Evolutionary conservation across 495 filamentous ascomycete species (phyloP), one percentile per base, ranked within the genome.

Genomic region (Xylaria longipes): DNA sequence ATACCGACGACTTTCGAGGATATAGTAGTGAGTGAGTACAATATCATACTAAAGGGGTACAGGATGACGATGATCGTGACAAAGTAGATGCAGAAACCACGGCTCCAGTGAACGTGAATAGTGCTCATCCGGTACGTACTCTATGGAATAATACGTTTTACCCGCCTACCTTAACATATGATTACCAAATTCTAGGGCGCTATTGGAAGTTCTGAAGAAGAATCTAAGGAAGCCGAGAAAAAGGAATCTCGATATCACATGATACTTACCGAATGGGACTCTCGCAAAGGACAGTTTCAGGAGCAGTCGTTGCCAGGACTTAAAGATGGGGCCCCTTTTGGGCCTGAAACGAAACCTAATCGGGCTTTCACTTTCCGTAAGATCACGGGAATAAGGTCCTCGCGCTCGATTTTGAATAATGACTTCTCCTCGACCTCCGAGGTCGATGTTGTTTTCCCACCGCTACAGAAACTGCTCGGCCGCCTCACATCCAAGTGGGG

Each of bases 401-500:
- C 22, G 0, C 58, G 37, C 58, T n/a, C n/a, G 11, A 14, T 4
- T 15, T 6, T 27, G 14, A n/a, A 43, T 0, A 37, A 11, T 27
- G 37, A 62, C 7, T 27, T 25, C n/a, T 62, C 33, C 33, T 62
- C 58, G 6, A 29, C 25, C 4, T 66, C 63, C 25, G 63, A 66
- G 43, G 41, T 66, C 17, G 43, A 66, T 31, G n/a, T 66, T 9
- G 14, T 52, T 20, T 66, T 37, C 25, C 43, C 25, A 22, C 14
- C 5, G 27, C 43, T 66, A 52, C 63, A 66, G 33, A 66, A 66
- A 52, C 63, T 66, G 43, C 41, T 66, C 8, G 63, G 63, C 17
- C 25, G 43, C 15, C 50, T 66, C 63, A 66, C 63, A 15, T 66
- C 39, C 27, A 66, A 31, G 46, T 66, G 63, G 63, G 63, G 63